phyloP scores from a whole-genome alignment of 495 filamentous ascomycete genomes.

The Penicillium cinerascens region DNA sequence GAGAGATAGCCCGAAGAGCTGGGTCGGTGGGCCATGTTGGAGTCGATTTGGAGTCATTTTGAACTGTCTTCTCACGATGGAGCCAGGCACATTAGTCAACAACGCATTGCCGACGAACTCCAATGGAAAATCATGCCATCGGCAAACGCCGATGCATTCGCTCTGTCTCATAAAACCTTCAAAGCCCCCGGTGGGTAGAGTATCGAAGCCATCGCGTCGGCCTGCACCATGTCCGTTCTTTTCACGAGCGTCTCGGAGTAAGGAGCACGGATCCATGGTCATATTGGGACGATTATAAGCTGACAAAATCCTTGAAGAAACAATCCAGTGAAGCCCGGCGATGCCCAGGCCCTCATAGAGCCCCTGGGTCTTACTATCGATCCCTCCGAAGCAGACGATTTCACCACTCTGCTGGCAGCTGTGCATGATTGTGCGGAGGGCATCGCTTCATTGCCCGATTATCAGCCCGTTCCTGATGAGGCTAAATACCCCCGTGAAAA shows the following conservation, averaged over 20 bases:
- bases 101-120: constrained; percentile 4
- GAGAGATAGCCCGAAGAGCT: background rate
- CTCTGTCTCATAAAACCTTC: constrained; percentile 6
- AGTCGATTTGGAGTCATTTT: constrained; percentile 14
- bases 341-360: constrained; percentile 23
- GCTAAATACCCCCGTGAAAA: constrained; percentile 29
- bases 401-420: constrained; percentile 31
- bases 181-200: background rate
- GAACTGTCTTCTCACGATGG: background rate
- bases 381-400: constrained; percentile 25
- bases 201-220: background rate
- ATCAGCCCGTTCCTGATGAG: constrained; percentile 26
- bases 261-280: background rate
- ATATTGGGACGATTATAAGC: background rate
- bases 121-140: constrained; percentile 1
- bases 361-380: constrained; percentile 29
- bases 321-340: constrained; percentile 29
- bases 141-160: constrained; percentile 2
- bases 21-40: constrained; percentile 16
- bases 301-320: constrained; percentile 9
- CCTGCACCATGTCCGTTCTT: constrained; percentile 29
- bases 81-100: constrained; percentile 1
- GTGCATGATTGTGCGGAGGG: constrained; percentile 34
- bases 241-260: constrained; percentile 34
- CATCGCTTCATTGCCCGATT: constrained; percentile 28